Evolutionary conservation across 805 yeast genomes (phyloP).

Genomic region (Helenozyma rhizophorensis): DNA sequence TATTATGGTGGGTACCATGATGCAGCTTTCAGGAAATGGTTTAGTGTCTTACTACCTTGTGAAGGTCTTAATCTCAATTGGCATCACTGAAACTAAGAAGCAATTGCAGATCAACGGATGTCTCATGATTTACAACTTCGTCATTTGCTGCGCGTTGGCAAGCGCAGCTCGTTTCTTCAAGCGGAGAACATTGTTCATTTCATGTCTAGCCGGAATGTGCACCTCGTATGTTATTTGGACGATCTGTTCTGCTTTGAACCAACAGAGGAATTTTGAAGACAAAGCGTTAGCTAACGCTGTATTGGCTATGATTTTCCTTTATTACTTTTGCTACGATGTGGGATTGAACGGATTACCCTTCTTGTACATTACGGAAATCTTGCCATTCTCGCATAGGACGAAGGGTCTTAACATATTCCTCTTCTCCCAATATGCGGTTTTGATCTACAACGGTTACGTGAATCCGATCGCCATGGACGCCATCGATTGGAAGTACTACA

Average conservation of each 20-base stretch:
- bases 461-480: conserved; percentile 36
- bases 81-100: conserved; percentile 37
- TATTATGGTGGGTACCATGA: conserved; percentile 28
- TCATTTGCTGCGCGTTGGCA: conserved; percentile 20
- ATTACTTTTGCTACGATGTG: conserved; percentile 38
- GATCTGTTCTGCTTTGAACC: conserved; percentile 40
- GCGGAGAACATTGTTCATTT: conserved; percentile 34
- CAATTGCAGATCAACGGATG: conserved; percentile 51
- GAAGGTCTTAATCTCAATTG: conserved; percentile 48
- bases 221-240: conserved; percentile 41
- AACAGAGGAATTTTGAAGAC: conserved; percentile 36
- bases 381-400: conserved; percentile 37
- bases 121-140: conserved; percentile 29
- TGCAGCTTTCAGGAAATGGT: conserved; percentile 51
- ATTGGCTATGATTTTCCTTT: conserved; percentile 48
- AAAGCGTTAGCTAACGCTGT: conserved; percentile 42
- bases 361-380: conserved; percentile 42
- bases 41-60: conserved; percentile 48
- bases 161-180: conserved; percentile 21
- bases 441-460: conserved; percentile 21
- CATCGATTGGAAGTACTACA: conserved; percentile 41
- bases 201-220: conserved; percentile 34
- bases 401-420: conserved; percentile 35
- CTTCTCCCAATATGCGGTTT: conserved; percentile 16
- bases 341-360: conserved; percentile 44